phyloP scores from a whole-genome alignment of 129 eudicot species.

The Artemisia argyi region DNA sequence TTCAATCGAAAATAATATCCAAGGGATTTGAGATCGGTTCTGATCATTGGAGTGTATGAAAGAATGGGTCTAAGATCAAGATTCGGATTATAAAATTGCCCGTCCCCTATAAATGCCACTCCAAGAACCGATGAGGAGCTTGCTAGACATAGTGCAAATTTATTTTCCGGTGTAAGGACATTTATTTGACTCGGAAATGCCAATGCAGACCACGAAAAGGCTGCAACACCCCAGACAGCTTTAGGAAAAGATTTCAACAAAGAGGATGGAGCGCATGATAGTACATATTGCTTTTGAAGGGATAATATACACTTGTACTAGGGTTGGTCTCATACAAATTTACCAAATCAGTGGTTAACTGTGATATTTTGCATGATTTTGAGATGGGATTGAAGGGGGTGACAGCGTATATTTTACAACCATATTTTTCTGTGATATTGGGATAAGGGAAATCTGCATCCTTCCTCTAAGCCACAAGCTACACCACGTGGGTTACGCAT shows the following conservation, averaged over 20 bases:
- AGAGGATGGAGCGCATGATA: constrained; percentile 3
- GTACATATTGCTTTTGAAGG: background rate
- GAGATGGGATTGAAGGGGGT: background rate
- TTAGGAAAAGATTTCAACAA: background rate
- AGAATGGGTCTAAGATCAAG: background rate
- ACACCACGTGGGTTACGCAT: background rate
- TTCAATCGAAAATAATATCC: too few relatives aligned
- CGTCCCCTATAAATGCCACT: background rate
- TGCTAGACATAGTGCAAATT: background rate
- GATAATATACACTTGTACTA: background rate
- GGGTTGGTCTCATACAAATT: background rate
- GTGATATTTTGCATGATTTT: background rate
- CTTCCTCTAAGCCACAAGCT: constrained; percentile 5
- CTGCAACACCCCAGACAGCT: background rate
- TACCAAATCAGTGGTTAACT: background rate
- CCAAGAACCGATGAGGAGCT: background rate
- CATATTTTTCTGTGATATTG: constrained; percentile 1
- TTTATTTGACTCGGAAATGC: background rate
- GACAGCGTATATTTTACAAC: background rate
- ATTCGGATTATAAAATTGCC: background rate
- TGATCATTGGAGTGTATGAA: too few relatives aligned
- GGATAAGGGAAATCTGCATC: constrained; percentile 6
- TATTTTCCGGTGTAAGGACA: background rate
- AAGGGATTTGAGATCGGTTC: too few relatives aligned
- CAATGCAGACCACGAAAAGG: background rate